Evolutionary conservation across 768 basidiomycete species (phyloP), one percentile per base, ranked within the genome.

Genomic region (Podaxis mareebaensis): DNA sequence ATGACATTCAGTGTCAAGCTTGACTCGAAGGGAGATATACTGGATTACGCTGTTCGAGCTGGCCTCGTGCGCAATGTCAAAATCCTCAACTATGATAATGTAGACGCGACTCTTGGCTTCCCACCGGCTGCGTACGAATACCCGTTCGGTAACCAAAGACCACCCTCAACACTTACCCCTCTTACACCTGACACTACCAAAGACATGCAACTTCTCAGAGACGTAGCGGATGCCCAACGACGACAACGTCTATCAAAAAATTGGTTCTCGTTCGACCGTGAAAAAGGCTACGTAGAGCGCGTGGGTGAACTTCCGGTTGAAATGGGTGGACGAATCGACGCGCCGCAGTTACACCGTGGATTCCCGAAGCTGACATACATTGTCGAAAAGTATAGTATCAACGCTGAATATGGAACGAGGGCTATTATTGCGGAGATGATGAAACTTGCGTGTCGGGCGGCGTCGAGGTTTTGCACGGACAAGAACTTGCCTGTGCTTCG

Each of bases 1-100:
- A 67, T 99, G 66, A 89, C 93, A 0, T 94, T 98, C 76, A 96
- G 95, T 63, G 79, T 82, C 57, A 89, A 88, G 67, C 64, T 98
- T 7, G 81, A 87, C 64, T 65, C 74, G 0, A 65, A 71, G 2
- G 93, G 93, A 0, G 78, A 85, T n/a, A 80, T 96, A 40, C 67
- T 85, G 11, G 93, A 96, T 60, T 81, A 84, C 67, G 79, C 81
- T 64, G 83, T 97, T 36, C 82, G 85, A 10, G 84, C 92, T 1
- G 93, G 90, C 2, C 68, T 95, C 60, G 77, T 97, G 54, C 84
- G 85, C 51, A 92, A 95, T 62, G 75, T 95, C 58, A 71, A 81
- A 51, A 73, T 77, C 15, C 67, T 91, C 54, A 83, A 82, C 36
- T 99, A 99, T 70, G 81, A 85, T 36, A 75, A 79, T 6, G 88